Conservation (phyloP, 1,284 basidiomycete species). For the Papiliotrema nemorosa region DNA sequence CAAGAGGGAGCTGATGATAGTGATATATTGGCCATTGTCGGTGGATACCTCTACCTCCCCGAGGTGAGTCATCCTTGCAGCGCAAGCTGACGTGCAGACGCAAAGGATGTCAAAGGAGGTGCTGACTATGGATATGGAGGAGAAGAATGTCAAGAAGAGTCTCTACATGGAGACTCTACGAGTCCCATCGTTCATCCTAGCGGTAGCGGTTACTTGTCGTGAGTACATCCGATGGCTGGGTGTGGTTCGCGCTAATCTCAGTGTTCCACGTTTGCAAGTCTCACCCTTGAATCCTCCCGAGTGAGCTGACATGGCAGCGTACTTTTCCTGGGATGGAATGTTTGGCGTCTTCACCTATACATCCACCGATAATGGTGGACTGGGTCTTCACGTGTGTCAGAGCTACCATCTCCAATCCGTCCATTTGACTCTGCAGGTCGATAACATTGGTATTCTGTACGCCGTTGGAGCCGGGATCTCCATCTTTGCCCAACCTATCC, state of each 20-base stretch:
- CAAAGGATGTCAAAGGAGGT: too few species aligned
- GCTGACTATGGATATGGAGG: too few species aligned
- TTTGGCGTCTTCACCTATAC: conserved; percentile 26
- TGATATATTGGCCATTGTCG: not conserved
- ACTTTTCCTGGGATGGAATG: conserved; percentile 26
- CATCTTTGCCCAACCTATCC: conserved; percentile 16
- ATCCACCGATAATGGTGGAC: conserved; percentile 13
- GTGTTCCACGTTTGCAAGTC: conserved; percentile 17
- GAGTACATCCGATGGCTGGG: not conserved
- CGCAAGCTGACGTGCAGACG: too few species aligned
- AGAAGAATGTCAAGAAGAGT: too few species aligned
- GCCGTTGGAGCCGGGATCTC: conserved; percentile 11
- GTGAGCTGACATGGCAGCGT: conserved; percentile 8
- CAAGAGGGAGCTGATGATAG: not conserved
- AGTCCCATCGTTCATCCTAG: conserved; percentile 1
- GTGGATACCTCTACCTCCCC: not conserved
- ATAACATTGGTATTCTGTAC: conserved; percentile 16
- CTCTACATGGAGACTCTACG: too few species aligned
- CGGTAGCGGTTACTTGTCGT: conserved; percentile 16
- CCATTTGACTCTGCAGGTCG: conserved; percentile 6
- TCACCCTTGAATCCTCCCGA: not conserved
- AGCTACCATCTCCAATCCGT: too few species aligned
- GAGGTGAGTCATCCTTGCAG: not conserved
- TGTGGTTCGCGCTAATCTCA: not conserved
- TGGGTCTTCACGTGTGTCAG: conserved; percentile 4